Percentiles rank a stretch among this genome's conserved stretches.
These are phyloP conservation scores for Diaporthe vexans DNA, from an alignment of 2,329 filamentous ascomycete species.

Conservation along the genomic window DNA sequence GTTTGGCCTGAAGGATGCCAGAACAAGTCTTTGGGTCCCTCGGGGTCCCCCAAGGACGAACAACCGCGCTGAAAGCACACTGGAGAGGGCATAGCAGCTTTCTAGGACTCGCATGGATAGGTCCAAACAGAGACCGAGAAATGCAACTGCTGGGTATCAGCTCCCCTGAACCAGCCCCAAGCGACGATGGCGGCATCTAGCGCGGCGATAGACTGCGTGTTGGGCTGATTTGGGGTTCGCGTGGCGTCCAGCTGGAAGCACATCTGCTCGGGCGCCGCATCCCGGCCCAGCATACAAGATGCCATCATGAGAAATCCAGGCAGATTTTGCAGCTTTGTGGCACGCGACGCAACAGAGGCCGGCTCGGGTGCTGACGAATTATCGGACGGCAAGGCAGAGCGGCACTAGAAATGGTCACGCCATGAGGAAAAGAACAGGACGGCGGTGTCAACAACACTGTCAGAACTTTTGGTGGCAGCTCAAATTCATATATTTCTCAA, in stretches of 20 bases:
- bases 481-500: background rate
- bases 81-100: background rate
- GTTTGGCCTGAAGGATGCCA: background rate
- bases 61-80: background rate
- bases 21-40: background rate
- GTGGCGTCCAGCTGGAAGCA: constrained; percentile 26
- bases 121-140: background rate
- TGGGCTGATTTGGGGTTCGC: constrained; percentile 11
- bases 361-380: background rate
- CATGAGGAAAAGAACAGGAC: background rate
- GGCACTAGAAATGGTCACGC: background rate
- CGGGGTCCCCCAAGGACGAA: background rate
- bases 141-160: background rate
- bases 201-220: constrained; percentile 22
- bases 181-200: constrained; percentile 26
- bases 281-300: background rate
- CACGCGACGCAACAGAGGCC: background rate
- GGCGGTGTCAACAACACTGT: background rate
- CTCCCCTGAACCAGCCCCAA: background rate
- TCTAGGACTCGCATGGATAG: constrained; percentile 8
- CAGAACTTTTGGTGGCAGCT: background rate
- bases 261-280: background rate
- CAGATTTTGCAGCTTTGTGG: background rate
- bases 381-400: background rate
- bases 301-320: background rate